Conservation (phyloP, 208 protist genomes). For the Wallacemonas collosoma region DNA sequence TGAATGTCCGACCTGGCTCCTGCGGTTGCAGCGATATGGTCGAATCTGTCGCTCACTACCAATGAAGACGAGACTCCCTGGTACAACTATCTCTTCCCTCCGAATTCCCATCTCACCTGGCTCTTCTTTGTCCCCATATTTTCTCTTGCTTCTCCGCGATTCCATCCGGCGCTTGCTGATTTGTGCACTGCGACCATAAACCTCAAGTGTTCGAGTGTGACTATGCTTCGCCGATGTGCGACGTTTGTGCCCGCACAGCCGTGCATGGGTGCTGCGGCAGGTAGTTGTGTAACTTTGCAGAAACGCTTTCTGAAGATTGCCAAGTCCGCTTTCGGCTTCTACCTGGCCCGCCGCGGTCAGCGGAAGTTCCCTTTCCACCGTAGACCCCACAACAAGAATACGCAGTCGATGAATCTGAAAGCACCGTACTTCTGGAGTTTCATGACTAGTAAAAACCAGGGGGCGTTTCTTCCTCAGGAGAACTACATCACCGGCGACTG, state of each 20-base stretch:
- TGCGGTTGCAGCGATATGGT: no score
- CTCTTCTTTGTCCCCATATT: no score
- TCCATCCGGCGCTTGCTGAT: not conserved
- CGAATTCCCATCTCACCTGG: no score
- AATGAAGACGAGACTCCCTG: no score
- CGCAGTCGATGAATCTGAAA: conserved; percentile 83
- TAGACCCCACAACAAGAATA: conserved; percentile 84
- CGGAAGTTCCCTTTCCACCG: conserved; percentile 84
- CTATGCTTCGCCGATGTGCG: conserved; percentile 46
- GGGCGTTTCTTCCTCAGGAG: conserved; percentile 80
- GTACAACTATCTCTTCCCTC: no score
- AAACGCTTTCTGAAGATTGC: conserved; percentile 88
- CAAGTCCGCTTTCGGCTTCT: conserved; percentile 91
- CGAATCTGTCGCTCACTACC: no score
- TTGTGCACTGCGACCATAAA: not conserved
- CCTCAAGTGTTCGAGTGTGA: not conserved
- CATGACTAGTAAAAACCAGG: conserved; percentile 85
- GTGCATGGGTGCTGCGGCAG: not conserved
- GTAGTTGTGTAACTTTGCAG: conserved; percentile 25
- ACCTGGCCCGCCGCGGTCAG: conserved; percentile 79
- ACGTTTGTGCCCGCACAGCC: conserved; percentile 18
- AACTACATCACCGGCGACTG: conserved; percentile 94
- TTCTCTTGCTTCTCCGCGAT: not conserved
- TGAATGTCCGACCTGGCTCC: no score
- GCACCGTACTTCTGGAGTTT: conserved; percentile 90